These are phyloP conservation scores for Penicillium sp. DNA, from an alignment of 2,329 filamentous ascomycete species.

Conservation along the genomic window DNA sequence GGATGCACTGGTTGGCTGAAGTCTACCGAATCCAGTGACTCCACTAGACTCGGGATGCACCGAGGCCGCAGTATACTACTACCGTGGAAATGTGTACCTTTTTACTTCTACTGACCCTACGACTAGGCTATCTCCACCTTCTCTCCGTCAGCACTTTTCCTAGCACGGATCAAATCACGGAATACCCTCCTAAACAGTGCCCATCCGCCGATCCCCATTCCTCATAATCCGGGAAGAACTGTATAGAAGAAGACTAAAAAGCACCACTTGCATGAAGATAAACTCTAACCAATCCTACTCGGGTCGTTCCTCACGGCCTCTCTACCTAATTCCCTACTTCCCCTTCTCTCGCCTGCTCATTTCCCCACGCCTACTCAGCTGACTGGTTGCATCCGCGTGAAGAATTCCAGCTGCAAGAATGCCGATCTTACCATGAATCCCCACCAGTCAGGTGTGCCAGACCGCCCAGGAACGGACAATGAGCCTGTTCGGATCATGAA, in stretches of 20 bases:
- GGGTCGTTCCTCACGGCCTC: slow-evolving; percentile 4
- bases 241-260: background rate
- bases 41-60: background rate
- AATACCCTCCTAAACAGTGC: slow-evolving; percentile 2
- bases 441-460: slow-evolving; percentile 21
- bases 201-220: background rate
- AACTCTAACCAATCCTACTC: background rate
- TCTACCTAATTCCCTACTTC: background rate
- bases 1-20: background rate
- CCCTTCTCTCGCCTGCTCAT: background rate
- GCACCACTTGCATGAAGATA: background rate
- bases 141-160: background rate
- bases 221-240: background rate
- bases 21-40: background rate
- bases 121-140: no score
- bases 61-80: background rate
- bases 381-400: slow-evolving; percentile 17
- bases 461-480: slow-evolving; percentile 15
- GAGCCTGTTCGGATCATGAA: slow-evolving; percentile 11
- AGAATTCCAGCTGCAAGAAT: slow-evolving; percentile 19
- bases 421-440: slow-evolving; percentile 22
- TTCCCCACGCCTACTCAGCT: background rate
- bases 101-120: no score
- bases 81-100: no score
- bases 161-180: slow-evolving; percentile 2